Base-by-base conservation (phyloP, 2,329 filamentous ascomycete genomes). In the Botryotinia calthae region DNA sequence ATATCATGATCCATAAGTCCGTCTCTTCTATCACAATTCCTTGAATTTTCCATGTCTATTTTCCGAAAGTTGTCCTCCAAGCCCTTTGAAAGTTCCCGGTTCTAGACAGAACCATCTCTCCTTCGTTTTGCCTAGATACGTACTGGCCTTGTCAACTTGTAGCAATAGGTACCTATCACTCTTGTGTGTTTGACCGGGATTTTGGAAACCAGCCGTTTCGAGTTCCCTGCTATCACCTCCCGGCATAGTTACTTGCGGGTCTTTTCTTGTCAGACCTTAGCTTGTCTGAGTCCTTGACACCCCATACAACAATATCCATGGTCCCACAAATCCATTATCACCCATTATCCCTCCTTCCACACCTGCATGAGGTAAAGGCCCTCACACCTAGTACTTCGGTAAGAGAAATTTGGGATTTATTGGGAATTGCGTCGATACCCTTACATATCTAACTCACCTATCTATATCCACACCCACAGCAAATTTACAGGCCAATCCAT, bases 161-260 rank as follows among this genome's bases (percentile, higher is more conserved):
- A 31, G 37, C 34, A 42, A 34, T 18, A 18, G 48, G 48, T n/a
- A 16, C 48, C 20, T 25, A 63, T 44, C 34, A 54, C 25, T 54
- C 12, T 42, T 64, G 42, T 51, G 28, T 64, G 16, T 56, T 51
- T 20, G 63, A 61, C 70, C 44, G 25, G 70, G 70, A 61, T 72
- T 61, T 51, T 58, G 63, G 63, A 9, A 72, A 46, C 62, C 40
- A 72, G 40, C 51, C 70, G 70, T 72, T 68, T 68, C 62, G 61
- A 72, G 48, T 72, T 72, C 70, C 63, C 64, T 72, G 63, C 51
- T 12, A 69, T 44, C 44, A 72, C 70, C 28, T 71, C 44, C 58
- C 42, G 68, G 68, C 16, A 70, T 40, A 51, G 31, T 40, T 31
- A 22, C 44, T 61, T 59, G 51, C 68, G 68, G 68, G 68, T 70